Evolutionary conservation across 2,329 filamentous ascomycete species (phyloP), one percentile per base, ranked within the genome.

Genomic region (Stemphylium vesicarium): DNA sequence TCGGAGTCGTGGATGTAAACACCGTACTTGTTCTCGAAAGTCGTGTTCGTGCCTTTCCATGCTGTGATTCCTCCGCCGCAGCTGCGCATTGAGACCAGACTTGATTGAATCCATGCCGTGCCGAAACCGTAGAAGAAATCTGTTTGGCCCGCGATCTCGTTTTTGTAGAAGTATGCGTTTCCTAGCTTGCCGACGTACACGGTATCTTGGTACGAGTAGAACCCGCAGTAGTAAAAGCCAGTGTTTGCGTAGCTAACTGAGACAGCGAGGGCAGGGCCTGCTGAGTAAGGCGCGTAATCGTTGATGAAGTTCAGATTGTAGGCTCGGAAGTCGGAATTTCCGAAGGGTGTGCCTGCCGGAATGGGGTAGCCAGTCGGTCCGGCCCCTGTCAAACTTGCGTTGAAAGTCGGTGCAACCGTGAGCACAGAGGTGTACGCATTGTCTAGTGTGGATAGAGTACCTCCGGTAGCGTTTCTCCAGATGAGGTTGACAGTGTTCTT

Each of bases 81-180:
- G 62, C 75, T 78, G 9, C 87, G 82, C 11, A 89, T 78, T 0
- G 78, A 75, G 2, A 90, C 72, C 0, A 77, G 75, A 1, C 82
- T 84, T 3, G 79, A 76, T 50, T 85, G 79, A 36, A 88, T 78
- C 79, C 83, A 89, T 3, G 83, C 79, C 0, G 86, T 89, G 22
- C 86, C 87, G 65, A 88, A 88, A 8, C 86, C 86, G 65, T 88
- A 89, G 16, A 89, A 75, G 74, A 89, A 89, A 63, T 90, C 88
- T 0, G 85, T 88, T 66, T 89, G 79, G 0, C 87, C 87, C 0
- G 84, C 87, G 4, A 89, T 80, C 32, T 85, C 80, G 48, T 76
- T 81, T 32, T 82, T 78, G 68, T 85, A 81, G 71, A 90, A 86
- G 73, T 88, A 89, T 0, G 83, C 83, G 59, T 88, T 88, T 26